Base-by-base conservation (phyloP, 352 stramenopile species). In the Pythium vanterpoolii region DNA sequence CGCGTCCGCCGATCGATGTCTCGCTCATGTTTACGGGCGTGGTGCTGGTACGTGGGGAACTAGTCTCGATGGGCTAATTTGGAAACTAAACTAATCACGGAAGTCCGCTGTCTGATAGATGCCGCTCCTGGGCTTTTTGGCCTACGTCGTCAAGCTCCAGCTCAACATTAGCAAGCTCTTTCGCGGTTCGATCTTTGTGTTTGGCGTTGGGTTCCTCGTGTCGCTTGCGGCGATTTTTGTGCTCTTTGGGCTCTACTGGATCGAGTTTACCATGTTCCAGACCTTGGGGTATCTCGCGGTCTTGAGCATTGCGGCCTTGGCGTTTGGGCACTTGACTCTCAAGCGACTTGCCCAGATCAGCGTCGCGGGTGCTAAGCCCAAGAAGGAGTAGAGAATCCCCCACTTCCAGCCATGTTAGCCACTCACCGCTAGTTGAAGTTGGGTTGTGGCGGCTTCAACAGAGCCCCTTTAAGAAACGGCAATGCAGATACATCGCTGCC, bases 211-310 rank as follows among this genome's bases (percentile, higher is more conserved):
- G 51, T 93, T 96, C 69, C 61, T 95, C 38, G 72, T 59, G 24
- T 94, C 83, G 48, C 66, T 96, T 27, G 75, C 67, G 5, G 79
- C 67, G 16, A 93, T 90, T 57, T 71, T 96, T 9, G 73, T 61
- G 60, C 85, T 96, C 45, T 96, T 95, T 56, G 85, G 65, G 21
- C 65, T 79, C 44, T 96, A 95, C 79, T 96, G 88, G 88, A 74
- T 94, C 45, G 73, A 91, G 69, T 74, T 96, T 62, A 95, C 85
- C 55, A 96, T 96, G 86, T 93, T 87, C 77, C 74, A 75, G 53
- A 92, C 82, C 48, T 64, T 95, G 48, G 74, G 76, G 27, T 93
- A 91, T 68, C 65, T 95, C 38, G 76, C 66, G 16, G 73, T 88
- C 33, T 56, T 95, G 56, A 73, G 77, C 44, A 68, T 63, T 16